Conservation (phyloP, 148 eudicot species). For the Rhododendron simsii region DNA sequence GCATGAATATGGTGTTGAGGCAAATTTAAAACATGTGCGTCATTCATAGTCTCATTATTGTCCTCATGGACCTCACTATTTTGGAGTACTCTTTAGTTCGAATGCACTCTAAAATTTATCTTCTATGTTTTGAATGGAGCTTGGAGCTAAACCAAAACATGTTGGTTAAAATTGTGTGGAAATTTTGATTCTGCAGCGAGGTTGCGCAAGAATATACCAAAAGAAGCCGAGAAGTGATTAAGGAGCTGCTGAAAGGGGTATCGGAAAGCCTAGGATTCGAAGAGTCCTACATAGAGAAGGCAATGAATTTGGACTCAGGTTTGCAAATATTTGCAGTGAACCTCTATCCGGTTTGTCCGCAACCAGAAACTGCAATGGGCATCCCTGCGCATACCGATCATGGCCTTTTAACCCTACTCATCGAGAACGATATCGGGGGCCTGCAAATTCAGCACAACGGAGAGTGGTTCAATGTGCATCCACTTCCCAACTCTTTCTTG, state of each 20-base stretch:
- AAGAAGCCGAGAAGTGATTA: constrained; percentile 14
- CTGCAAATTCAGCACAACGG: constrained; percentile 32
- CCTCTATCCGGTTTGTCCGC: constrained; percentile 43
- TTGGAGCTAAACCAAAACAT: not conserved
- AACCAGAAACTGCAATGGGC: constrained; percentile 19
- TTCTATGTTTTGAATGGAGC: too few relatives aligned
- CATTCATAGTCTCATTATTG: too few relatives aligned
- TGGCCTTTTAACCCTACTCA: constrained; percentile 9
- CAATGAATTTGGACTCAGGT: constrained; percentile 6
- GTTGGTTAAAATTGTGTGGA: not conserved
- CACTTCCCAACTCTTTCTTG: too few relatives aligned
- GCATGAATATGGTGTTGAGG: too few relatives aligned
- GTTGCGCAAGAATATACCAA: constrained; percentile 22
- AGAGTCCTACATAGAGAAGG: constrained; percentile 17
- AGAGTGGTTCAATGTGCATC: not conserved
- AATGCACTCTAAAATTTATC: too few relatives aligned
- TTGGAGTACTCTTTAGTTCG: too few relatives aligned
- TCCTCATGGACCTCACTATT: too few relatives aligned
- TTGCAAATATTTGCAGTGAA: constrained; percentile 30
- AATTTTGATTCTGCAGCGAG: constrained; percentile 15
- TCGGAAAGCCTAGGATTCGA: constrained; percentile 35
- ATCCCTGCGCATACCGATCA: constrained; percentile 44
- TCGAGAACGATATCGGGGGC: constrained; percentile 33
- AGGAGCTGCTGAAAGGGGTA: constrained; percentile 23
- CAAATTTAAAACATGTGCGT: too few relatives aligned